Conservation (phyloP, 148 eudicot species). For the Silene conica region DNA sequence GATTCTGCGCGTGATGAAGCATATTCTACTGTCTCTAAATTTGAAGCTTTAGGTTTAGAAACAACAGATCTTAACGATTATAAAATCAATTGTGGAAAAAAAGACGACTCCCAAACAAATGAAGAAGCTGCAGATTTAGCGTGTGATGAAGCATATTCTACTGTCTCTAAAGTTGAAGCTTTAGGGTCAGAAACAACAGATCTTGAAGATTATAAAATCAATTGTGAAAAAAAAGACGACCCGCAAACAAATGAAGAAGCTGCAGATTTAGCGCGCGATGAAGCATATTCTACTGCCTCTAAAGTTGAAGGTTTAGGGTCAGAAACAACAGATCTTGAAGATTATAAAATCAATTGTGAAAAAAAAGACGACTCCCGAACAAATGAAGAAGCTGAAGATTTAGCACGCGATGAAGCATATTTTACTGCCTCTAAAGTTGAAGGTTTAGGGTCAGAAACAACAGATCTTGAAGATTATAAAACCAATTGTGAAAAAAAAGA, state of each 20-base stretch:
- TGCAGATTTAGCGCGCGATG: slow-evolving; percentile 9
- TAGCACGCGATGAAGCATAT: slow-evolving; percentile 14
- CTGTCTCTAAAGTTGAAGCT: not conserved
- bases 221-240: slow-evolving; percentile 11
- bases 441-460: slow-evolving; percentile 1
- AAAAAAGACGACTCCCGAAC: not conserved
- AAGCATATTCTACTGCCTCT: slow-evolving; percentile 2
- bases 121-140: slow-evolving; percentile 8
- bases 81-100: not conserved
- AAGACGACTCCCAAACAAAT: not conserved
- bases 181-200: slow-evolving; percentile 6
- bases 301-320: not conserved
- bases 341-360: not conserved
- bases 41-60: not conserved
- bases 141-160: slow-evolving; percentile 9
- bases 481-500: slow-evolving; percentile 11
- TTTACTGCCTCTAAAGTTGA: not conserved
- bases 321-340: slow-evolving; percentile 10
- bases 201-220: not conserved
- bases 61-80: not conserved
- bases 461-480: not conserved
- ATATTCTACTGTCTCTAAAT: not conserved
- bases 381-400: not conserved
- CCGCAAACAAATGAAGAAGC: not conserved
- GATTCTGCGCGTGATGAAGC: slow-evolving; percentile 13